Conservation (phyloP, 2,329 filamentous ascomycete species). For the Fusarium ramigenum region DNA sequence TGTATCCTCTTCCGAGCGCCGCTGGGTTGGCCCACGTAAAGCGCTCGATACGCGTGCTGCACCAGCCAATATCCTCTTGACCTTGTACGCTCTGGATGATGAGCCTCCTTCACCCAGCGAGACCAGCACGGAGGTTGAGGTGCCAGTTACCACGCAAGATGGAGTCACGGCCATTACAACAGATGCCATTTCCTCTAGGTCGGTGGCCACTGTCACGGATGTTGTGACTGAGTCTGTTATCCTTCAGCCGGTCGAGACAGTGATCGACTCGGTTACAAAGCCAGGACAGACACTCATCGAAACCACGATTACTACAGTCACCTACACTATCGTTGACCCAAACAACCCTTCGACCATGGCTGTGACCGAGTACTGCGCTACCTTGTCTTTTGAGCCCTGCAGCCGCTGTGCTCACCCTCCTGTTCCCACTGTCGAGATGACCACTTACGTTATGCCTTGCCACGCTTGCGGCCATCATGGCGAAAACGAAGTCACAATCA, state of each 20-base stretch:
- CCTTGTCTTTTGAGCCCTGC: not conserved
- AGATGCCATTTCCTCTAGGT: rapidly evolving
- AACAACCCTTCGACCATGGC: not conserved
- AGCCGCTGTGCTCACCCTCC: not conserved
- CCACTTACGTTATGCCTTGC: not conserved
- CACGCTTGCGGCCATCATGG: not conserved
- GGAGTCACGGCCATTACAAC: not conserved
- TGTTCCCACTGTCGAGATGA: not conserved
- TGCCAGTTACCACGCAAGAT: not conserved
- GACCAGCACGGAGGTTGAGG: rapidly evolving
- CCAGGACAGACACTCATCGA: not conserved
- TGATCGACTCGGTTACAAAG: not conserved
- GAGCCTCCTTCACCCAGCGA: rapidly evolving
- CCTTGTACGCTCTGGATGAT: not conserved
- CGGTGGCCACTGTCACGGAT: rapidly evolving
- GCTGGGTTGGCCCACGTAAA: not conserved
- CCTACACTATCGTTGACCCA: not conserved
- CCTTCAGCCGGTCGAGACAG: not conserved
- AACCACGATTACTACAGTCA: not conserved
- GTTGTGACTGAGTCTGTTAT: rapidly evolving
- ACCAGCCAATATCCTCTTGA: not conserved
- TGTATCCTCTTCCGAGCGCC: not conserved
- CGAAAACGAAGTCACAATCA: not conserved
- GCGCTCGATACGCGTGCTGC: not conserved
- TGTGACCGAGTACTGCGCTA: not conserved